Conservation (phyloP, 306 rosid genomes). For the Lathyrus sativus region DNA sequence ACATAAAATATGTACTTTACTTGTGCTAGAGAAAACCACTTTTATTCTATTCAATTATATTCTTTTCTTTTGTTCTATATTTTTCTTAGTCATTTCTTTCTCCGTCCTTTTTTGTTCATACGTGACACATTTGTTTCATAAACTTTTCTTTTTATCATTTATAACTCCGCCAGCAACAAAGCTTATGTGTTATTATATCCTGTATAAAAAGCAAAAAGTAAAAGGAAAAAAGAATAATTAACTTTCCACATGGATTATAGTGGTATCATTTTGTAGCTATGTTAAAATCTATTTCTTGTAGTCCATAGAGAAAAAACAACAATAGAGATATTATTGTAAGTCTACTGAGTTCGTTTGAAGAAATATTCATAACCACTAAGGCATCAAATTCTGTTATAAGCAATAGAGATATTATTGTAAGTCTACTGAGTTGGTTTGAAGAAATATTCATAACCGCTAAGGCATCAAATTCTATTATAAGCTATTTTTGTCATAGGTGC, state of each 20-base stretch:
- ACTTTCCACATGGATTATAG: constrained; percentile 37
- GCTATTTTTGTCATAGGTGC: too few relatives aligned
- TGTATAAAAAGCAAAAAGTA: constrained; percentile 3
- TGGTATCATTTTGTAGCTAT: constrained; percentile 30
- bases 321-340: constrained; percentile 25
- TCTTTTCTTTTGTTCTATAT: constrained; percentile 34
- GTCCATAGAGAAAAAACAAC: constrained; percentile 24
- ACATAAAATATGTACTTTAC: constrained; percentile 42
- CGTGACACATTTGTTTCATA: constrained; percentile 32
- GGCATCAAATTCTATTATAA: too few relatives aligned
- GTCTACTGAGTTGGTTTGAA: constrained; percentile 32
- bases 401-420: constrained; percentile 23
- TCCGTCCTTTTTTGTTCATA: constrained; percentile 42
- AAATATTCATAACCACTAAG: constrained; percentile 24
- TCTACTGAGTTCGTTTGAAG: constrained; percentile 32
- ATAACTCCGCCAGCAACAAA: constrained; percentile 43
- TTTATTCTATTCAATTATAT: constrained; percentile 3
- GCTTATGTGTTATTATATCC: constrained; percentile 25
- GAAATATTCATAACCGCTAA: constrained; percentile 24
- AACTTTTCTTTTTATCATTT: constrained; percentile 16
- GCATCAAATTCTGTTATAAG: too few relatives aligned
- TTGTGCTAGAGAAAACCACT: constrained; percentile 43
- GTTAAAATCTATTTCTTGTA: not conserved
- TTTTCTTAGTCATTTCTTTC: constrained; percentile 28
- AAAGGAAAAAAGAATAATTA: not conserved